Evolutionary conservation across 108 stramenopile species (phyloP).

Genomic region (Bacterosira constricta): DNA sequence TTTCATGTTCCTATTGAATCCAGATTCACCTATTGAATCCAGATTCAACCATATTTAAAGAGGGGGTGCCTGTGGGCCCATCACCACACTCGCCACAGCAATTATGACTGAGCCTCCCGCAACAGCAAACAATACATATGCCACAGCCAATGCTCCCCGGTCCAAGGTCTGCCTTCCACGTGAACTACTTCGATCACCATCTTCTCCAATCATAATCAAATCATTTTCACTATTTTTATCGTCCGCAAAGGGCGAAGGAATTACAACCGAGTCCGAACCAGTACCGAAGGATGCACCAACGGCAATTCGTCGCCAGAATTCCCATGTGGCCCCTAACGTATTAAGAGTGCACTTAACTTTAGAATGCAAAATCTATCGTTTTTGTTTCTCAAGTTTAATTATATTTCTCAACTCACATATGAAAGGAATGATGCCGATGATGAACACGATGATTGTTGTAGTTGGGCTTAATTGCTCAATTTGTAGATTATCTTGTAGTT

Average conservation of each 20-base stretch:
- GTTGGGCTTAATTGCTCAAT: conserved; percentile 37
- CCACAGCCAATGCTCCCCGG: conserved; percentile 65
- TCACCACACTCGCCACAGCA: conserved; percentile 68
- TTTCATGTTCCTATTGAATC: too few species aligned
- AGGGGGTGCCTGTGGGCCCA: conserved; percentile 29
- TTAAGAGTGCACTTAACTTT: too few species aligned
- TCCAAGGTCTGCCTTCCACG: conserved; percentile 72
- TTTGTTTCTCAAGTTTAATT: too few species aligned
- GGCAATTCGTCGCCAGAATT: conserved; percentile 90
- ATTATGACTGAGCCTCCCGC: conserved; percentile 63
- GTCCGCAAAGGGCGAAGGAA: conserved; percentile 35
- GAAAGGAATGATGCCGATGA: conserved; percentile 54
- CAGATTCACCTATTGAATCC: too few species aligned
- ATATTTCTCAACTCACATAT: too few species aligned
- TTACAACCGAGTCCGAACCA: conserved; percentile 69
- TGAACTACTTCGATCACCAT: conserved; percentile 58
- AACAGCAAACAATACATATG: conserved; percentile 76
- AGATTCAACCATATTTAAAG: too few species aligned
- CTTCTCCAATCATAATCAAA: conserved; percentile 61
- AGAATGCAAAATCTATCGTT: too few species aligned
- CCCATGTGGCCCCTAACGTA: conserved; percentile 85
- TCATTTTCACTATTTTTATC: conserved; percentile 27
- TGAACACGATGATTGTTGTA: conserved; percentile 44
- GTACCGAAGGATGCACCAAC: conserved; percentile 86
- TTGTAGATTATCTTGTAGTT: conserved; percentile 4